These are phyloP conservation scores for Thymus quinquecostatus DNA, from an alignment of 257 asterid genomes.

Conservation along the genomic window DNA sequence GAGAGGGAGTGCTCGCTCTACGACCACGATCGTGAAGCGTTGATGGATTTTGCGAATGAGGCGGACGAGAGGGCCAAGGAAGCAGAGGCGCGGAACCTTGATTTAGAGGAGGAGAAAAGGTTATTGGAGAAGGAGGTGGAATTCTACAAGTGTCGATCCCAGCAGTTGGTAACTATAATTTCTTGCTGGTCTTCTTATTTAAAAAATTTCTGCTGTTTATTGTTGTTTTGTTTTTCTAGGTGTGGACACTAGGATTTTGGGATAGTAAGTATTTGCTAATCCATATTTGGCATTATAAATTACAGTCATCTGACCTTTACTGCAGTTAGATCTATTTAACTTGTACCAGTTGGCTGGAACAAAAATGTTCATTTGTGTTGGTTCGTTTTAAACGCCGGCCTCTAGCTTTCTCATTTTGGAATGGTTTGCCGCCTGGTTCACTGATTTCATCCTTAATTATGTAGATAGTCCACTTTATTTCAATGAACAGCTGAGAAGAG, in stretches of 20 bases:
- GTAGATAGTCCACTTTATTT: not conserved
- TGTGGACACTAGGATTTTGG: not conserved
- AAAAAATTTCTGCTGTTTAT: not conserved
- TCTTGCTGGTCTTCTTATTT: slow-evolving; percentile 7
- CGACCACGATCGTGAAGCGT: slow-evolving; percentile 85
- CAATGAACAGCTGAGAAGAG: not conserved
- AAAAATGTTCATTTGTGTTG: not conserved
- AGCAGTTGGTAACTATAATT: slow-evolving; percentile 51
- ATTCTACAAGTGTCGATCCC: slow-evolving; percentile 42
- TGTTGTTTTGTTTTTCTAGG: not conserved
- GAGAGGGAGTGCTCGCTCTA: slow-evolving; percentile 91
- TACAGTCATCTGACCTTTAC: not conserved
- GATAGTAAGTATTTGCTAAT: not conserved
- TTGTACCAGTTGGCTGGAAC: slow-evolving; percentile 15
- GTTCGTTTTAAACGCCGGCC: too few relatives aligned
- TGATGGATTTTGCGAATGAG: slow-evolving; percentile 97
- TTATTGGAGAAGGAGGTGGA: slow-evolving; percentile 61
- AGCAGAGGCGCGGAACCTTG: slow-evolving; percentile 61
- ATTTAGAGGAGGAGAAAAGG: slow-evolving; percentile 67
- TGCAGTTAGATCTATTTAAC: slow-evolving; percentile 1
- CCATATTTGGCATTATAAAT: not conserved
- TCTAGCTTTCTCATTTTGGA: not conserved
- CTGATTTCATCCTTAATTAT: not conserved
- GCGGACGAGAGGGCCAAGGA: slow-evolving; percentile 90
- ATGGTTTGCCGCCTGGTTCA: not conserved